Conservation (phyloP, 805 yeast genomes). For the Myxozyma vanderwaltii region DNA sequence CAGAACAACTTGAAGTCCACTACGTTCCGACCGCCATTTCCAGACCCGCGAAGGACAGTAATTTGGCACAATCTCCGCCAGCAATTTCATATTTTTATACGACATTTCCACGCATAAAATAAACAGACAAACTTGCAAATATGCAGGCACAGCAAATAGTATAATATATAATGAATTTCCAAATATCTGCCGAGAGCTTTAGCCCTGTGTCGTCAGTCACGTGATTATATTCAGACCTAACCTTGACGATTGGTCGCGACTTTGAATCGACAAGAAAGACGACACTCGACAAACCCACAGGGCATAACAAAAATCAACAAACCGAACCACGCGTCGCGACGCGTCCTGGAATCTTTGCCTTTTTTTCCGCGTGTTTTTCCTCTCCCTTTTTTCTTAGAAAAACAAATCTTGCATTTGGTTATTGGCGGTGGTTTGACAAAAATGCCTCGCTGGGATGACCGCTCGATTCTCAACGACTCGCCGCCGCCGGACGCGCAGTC, state of each 20-base stretch:
- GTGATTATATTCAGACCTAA: neutral
- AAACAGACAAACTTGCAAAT: too few species aligned
- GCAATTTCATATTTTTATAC: neutral
- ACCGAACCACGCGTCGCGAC: slow-evolving; percentile 13
- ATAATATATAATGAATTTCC: too few species aligned
- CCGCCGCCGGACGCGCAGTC: slow-evolving; percentile 6
- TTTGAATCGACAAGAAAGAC: neutral
- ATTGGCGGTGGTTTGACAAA: too few species aligned
- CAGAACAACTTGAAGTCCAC: slow-evolving; percentile 80
- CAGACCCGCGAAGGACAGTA: slow-evolving; percentile 22
- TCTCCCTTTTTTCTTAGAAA: neutral
- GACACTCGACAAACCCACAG: slow-evolving; percentile 4
- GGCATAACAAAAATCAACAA: neutral
- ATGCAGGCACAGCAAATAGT: too few species aligned
- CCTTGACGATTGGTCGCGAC: slow-evolving; percentile 1
- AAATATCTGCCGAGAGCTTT: too few species aligned
- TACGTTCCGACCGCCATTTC: slow-evolving; percentile 75
- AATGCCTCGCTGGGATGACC: slow-evolving; percentile 30
- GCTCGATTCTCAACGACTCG: slow-evolving; percentile 16
- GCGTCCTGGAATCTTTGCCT: slow-evolving; percentile 2
- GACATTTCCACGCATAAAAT: too few species aligned
- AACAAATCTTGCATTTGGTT: too few species aligned
- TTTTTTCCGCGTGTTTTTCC: neutral
- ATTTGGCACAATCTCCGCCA: slow-evolving; percentile 15
- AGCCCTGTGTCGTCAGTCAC: neutral